Evolutionary conservation across 345 rosid genomes (phyloP).

Genomic region (Euphorbia peplus): DNA sequence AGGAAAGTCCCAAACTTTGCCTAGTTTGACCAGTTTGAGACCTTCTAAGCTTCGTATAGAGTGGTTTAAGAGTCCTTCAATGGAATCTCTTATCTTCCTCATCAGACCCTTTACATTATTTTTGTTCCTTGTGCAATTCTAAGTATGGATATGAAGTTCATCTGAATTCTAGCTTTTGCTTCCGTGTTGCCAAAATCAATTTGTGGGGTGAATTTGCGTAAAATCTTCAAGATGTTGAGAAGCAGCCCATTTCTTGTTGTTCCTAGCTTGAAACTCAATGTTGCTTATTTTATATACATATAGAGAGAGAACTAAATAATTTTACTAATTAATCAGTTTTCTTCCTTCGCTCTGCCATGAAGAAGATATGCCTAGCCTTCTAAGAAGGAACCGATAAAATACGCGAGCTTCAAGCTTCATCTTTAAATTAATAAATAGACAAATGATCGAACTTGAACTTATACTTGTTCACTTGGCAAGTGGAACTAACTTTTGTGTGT

Average conservation of each 20-base stretch:
- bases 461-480: constrained; percentile 5
- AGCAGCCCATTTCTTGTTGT: not conserved
- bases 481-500: not conserved
- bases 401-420: too few relatives aligned
- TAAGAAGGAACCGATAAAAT: too few relatives aligned
- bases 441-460: not conserved
- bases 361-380: not conserved
- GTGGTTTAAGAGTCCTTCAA: not conserved
- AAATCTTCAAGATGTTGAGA: not conserved
- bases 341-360: not conserved
- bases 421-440: too few relatives aligned
- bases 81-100: not conserved
- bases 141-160: too few relatives aligned
- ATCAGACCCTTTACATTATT: not conserved
- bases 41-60: not conserved
- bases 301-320: not conserved
- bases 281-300: not conserved
- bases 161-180: constrained; percentile 1
- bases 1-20: not conserved
- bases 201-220: not conserved
- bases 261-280: not conserved
- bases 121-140: not conserved
- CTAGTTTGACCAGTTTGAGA: not conserved
- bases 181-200: not conserved
- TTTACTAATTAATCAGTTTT: not conserved